Evolutionary conservation across 345 rosid genomes (phyloP), one percentile per base, ranked within the genome.

Genomic region (Eucalyptus tenuipes): DNA sequence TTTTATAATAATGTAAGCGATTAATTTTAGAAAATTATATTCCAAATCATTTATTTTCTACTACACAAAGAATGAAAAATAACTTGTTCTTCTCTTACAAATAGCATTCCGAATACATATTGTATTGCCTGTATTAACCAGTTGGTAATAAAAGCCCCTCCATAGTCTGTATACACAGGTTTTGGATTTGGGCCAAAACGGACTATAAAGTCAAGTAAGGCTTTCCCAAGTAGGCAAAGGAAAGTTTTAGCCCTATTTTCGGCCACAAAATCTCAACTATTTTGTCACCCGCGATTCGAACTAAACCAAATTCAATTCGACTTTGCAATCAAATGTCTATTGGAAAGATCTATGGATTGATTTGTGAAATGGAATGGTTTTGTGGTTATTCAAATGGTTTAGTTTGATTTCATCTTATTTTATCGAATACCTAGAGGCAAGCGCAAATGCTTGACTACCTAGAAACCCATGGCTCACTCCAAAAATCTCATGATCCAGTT

Each of bases 391-490:
- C 20, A 3, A 31, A 31, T 16, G 79, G 22, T 2, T 31, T 66
- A 66, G 79, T n/a, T 16, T 7, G 40, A 16, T 66, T 66, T n/a
- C 4, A 7, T 31, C 6, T n/a, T 66, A 66, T 66, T 66, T 66
- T 16, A 14, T 1, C 11, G 6, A 14, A 14, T 22, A 57, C 29
- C 29, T 1, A 24, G 0, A 57, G 64, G n/a, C 64, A 24, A 57
- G 10, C 13, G 1, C 1, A 64, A 3, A 64, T 64, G 6, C 37
- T 7, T n/a, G 75, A n/a, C 75, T 64, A 14, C 3, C 31, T n/a
- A 14, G 37, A 64, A 64, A 7, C 3, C 20, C 20, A 5, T 13
- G 4, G 3, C 14, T 3, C 3, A 64, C 10, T 1, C 5, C 4
- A n/a, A 14, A 64, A 64, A n/a, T 0, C 40, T n/a, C 20, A 14